Evolutionary conservation across 2,329 filamentous ascomycete species (phyloP).

Genomic region (Microdochium bolleyi): DNA sequence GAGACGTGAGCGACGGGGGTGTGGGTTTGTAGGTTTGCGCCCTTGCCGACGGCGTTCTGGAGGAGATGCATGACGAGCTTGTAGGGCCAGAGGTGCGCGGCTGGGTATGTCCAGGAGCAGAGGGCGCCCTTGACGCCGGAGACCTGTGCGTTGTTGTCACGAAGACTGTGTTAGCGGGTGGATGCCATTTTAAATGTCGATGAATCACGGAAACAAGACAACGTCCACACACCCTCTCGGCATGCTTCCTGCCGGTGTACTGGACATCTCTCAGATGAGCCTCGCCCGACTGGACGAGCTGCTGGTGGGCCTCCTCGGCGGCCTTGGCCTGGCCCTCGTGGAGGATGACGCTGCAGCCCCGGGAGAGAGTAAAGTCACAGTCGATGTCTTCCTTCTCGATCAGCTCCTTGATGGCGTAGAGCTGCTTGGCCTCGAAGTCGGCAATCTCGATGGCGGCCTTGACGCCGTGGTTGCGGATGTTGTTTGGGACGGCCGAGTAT

Average conservation of each 20-base stretch:
- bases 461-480: conserved; percentile 12
- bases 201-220: no score
- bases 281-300: not conserved
- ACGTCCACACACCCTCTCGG: conserved; percentile 7
- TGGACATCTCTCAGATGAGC: conserved; percentile 6
- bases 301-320: conserved; percentile 1
- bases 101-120: conserved; percentile 20
- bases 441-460: conserved; percentile 16
- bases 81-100: conserved; percentile 16
- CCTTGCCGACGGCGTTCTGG: conserved; percentile 6
- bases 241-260: conserved; percentile 10
- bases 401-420: conserved; percentile 22
- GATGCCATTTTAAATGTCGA: not conserved
- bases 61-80: conserved; percentile 18
- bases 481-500: conserved; percentile 10
- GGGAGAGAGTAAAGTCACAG: conserved; percentile 26
- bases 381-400: conserved; percentile 26
- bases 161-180: not conserved
- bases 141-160: conserved; percentile 2
- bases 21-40: conserved; percentile 17
- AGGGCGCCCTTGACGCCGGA: conserved; percentile 23
- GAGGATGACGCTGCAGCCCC: conserved; percentile 24
- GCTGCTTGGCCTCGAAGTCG: conserved; percentile 25
- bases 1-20: conserved; percentile 13
- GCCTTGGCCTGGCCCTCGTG: conserved; percentile 17